A percentile compares a stretch with the other conserved stretches of the same genome.
Conservation (phyloP, 805 yeast species). For the Zygosaccharomyces bisporus region DNA sequence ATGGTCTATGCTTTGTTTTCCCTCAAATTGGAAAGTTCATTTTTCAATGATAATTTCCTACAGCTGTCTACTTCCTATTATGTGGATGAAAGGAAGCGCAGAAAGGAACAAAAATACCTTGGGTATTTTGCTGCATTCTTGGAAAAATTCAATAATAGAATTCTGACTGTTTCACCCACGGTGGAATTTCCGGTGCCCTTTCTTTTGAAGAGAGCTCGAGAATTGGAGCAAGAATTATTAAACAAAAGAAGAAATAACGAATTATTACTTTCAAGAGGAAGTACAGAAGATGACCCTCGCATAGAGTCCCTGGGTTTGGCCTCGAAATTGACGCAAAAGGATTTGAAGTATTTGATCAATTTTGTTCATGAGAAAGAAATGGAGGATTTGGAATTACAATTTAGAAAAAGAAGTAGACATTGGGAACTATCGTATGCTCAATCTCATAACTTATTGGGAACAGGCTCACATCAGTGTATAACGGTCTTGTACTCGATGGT, state of each 20-base stretch:
- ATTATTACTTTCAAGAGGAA: slow-evolving; percentile 19
- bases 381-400: slow-evolving; percentile 31
- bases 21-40: slow-evolving; percentile 70
- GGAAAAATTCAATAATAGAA: slow-evolving; percentile 43
- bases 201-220: slow-evolving; percentile 51
- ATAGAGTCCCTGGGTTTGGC: slow-evolving; percentile 24
- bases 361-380: slow-evolving; percentile 35
- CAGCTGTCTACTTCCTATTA: slow-evolving; percentile 43
- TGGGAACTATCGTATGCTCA: slow-evolving; percentile 62
- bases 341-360: slow-evolving; percentile 32
- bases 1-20: slow-evolving; percentile 77
- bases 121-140: slow-evolving; percentile 41
- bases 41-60: slow-evolving; percentile 66
- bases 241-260: slow-evolving; percentile 27
- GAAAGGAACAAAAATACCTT: slow-evolving; percentile 15
- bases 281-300: slow-evolving; percentile 12
- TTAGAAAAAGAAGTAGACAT: slow-evolving; percentile 44
- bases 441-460: slow-evolving; percentile 58
- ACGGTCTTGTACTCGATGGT: slow-evolving; percentile 78
- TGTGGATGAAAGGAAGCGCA: slow-evolving; percentile 21
- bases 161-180: slow-evolving; percentile 81
- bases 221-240: slow-evolving; percentile 42
- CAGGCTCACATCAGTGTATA: slow-evolving; percentile 73
- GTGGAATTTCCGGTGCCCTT: slow-evolving; percentile 71
- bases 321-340: slow-evolving; percentile 34